Conservation (phyloP, 139 green algal genomes). For the Chlamydomonas sp. region DNA sequence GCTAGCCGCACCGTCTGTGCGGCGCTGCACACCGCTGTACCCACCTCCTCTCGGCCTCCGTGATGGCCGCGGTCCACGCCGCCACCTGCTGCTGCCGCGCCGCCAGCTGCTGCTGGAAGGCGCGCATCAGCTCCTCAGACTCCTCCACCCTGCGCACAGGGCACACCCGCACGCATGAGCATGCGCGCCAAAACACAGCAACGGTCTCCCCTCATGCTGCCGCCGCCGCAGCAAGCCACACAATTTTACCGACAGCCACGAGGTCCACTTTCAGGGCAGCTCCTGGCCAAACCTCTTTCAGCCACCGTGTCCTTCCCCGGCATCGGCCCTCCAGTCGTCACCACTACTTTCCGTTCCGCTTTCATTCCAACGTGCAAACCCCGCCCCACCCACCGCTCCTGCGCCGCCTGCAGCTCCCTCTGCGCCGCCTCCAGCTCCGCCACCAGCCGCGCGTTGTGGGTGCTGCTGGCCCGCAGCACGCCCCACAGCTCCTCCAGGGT, state of each 20-base stretch:
- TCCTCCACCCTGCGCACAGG: conserved; percentile 4
- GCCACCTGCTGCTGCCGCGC: conserved; percentile 10
- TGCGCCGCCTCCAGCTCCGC: conserved; percentile 1
- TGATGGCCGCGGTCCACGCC: conserved; percentile 9
- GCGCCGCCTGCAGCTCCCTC: background rate
- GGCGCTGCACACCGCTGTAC: background rate
- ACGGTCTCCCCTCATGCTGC: too few relatives aligned
- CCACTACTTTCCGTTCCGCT: too few relatives aligned
- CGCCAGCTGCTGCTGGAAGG: conserved; percentile 22
- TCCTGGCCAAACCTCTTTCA: too few relatives aligned
- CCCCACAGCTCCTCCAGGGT: background rate
- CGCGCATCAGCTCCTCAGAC: background rate
- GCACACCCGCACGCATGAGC: background rate
- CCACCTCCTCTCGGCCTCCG: conserved; percentile 15
- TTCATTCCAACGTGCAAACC: too few relatives aligned
- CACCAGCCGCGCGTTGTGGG: conserved; percentile 8
- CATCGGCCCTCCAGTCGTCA: too few relatives aligned
- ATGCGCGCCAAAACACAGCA: too few relatives aligned
- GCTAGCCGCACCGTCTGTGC: too few relatives aligned
- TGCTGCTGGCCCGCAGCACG: conserved; percentile 27
- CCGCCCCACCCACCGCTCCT: background rate
- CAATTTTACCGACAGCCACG: too few relatives aligned
- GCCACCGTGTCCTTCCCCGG: too few relatives aligned
- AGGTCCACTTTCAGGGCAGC: too few relatives aligned
- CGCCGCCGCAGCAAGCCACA: too few relatives aligned